phyloP scores from a whole-genome alignment of 176 grass and related monocot genomes.

The Triticum urartu region DNA sequence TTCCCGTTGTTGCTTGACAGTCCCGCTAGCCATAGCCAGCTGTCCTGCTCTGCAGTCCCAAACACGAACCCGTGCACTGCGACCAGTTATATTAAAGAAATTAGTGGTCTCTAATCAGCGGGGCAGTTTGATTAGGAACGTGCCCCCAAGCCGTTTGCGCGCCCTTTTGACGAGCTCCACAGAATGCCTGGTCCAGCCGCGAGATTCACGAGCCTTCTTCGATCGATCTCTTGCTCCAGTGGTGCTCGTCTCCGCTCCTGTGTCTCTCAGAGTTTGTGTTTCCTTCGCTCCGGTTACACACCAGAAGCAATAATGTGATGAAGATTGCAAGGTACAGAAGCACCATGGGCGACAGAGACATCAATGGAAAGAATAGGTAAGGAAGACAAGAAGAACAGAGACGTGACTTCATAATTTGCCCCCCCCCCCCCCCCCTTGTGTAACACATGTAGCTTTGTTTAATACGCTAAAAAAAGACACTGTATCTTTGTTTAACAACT shows the following conservation, averaged over 20 bases:
- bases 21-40: background rate
- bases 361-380: background rate
- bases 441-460: background rate
- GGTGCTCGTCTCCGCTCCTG: background rate
- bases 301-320: too few species aligned
- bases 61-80: background rate
- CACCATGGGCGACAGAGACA: background rate
- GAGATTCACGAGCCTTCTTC: slow-evolving; percentile 23
- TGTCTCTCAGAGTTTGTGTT: background rate
- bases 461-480: too few species aligned
- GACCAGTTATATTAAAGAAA: background rate
- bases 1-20: background rate
- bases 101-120: background rate
- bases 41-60: background rate
- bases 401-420: background rate
- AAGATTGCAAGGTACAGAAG: background rate
- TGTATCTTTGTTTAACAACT: background rate
- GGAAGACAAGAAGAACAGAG: background rate
- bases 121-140: background rate
- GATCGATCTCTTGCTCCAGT: background rate
- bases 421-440: too few species aligned
- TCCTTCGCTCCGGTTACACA: background rate
- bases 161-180: background rate
- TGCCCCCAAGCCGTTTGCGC: background rate
- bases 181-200: background rate